Conservation (phyloP, 2,329 filamentous ascomycete genomes). For the Epichloe baconii region DNA sequence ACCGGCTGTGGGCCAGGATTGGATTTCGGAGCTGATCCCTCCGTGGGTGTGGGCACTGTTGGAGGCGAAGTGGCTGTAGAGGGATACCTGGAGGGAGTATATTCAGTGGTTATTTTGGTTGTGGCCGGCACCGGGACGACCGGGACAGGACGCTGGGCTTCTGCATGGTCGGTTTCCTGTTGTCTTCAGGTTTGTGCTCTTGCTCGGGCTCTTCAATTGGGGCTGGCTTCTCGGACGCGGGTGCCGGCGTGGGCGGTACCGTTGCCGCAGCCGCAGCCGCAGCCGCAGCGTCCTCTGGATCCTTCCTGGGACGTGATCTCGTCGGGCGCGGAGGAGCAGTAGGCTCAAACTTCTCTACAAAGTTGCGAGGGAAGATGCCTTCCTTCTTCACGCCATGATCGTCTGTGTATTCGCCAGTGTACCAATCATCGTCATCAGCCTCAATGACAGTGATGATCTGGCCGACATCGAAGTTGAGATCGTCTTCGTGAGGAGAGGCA, state of each 20-base stretch:
- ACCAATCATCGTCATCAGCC: slow-evolving; percentile 90
- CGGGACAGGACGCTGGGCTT: slow-evolving; percentile 23
- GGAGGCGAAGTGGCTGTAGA: slow-evolving; percentile 8
- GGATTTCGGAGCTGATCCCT: slow-evolving; percentile 19
- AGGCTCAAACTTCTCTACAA: slow-evolving; percentile 92
- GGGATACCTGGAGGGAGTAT: slow-evolving; percentile 7
- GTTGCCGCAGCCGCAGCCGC: slow-evolving; percentile 22
- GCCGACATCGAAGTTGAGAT: slow-evolving; percentile 72
- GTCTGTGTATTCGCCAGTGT: slow-evolving; percentile 75
- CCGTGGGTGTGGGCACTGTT: slow-evolving; percentile 23
- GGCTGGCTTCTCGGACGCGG: slow-evolving; percentile 13
- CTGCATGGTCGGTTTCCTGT: slow-evolving; percentile 17
- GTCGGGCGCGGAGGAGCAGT: slow-evolving; percentile 75
- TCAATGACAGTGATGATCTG: slow-evolving; percentile 92
- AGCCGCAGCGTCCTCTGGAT: slow-evolving; percentile 22
- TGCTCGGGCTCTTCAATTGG: slow-evolving; percentile 9
- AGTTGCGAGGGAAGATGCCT: slow-evolving; percentile 91
- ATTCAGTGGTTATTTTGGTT: slow-evolving; percentile 19
- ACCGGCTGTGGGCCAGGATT: slow-evolving; percentile 49
- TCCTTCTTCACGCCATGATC: slow-evolving; percentile 59
- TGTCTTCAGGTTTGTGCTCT: slow-evolving; percentile 24
- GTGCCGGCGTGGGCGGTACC: slow-evolving; percentile 18
- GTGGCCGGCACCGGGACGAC: slow-evolving; percentile 14
- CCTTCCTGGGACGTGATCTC: slow-evolving; percentile 57
- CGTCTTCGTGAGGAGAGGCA: slow-evolving; percentile 82